Conservation (phyloP, 495 filamentous ascomycete species). For the Hypoxylon subgilvum region DNA sequence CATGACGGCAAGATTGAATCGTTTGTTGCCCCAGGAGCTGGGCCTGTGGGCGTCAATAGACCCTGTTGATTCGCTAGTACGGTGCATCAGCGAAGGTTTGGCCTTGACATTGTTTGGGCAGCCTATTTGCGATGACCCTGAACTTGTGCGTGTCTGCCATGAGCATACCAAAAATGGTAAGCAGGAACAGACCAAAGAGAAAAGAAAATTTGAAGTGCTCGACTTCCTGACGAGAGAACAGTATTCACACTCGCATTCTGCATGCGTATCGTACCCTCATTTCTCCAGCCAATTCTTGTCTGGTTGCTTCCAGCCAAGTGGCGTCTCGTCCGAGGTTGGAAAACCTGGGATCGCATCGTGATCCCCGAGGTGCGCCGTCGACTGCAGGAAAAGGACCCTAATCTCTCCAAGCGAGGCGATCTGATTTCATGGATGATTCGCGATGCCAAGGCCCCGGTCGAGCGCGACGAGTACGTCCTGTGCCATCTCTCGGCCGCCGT, state of each 20-base stretch:
- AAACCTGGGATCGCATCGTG: not conserved
- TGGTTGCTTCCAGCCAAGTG: constrained; percentile 12
- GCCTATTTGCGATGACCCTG: not conserved
- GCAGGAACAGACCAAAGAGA: too few species aligned
- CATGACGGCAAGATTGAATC: not conserved
- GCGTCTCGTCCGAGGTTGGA: not conserved
- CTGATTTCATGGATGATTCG: constrained; percentile 11
- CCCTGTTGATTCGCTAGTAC: not conserved
- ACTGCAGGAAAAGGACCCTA: not conserved
- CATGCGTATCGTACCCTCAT: not conserved
- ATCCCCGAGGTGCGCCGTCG: not conserved
- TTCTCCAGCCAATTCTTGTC: constrained; percentile 1
- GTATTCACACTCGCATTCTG: not conserved
- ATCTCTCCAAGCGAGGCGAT: not conserved
- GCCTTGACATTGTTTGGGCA: not conserved
- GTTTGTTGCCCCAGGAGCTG: not conserved
- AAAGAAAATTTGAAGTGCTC: too few species aligned
- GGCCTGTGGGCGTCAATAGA: not conserved
- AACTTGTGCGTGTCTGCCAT: not conserved
- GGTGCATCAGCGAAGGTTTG: constrained; percentile 7
- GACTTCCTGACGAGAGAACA: too few species aligned
- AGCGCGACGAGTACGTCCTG: not conserved
- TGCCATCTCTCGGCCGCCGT: not conserved
- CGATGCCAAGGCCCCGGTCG: not conserved
- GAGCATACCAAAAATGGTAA: constrained; percentile 5